These are phyloP conservation scores for Mimosa pudica DNA, from an alignment of 306 rosid genomes.

Conservation along the genomic window DNA sequence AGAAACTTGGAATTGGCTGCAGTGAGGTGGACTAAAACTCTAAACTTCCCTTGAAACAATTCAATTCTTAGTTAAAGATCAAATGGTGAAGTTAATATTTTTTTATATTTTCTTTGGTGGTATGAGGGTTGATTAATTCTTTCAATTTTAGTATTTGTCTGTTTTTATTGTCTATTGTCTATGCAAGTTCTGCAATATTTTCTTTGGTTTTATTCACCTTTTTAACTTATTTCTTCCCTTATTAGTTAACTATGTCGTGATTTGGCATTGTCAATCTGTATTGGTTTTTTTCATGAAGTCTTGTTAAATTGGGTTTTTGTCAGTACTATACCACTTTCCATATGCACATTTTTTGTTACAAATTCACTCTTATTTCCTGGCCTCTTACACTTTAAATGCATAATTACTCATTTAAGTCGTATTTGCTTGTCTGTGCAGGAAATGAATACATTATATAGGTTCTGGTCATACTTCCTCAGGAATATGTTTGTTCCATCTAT, in stretches of 20 bases:
- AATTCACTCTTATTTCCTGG: conserved; percentile 20
- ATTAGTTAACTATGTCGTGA: conserved; percentile 9
- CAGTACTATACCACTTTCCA: not conserved
- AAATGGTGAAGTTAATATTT: conserved; percentile 9
- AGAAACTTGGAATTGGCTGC: conserved; percentile 96
- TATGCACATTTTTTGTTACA: conserved; percentile 9
- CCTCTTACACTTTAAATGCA: conserved; percentile 1
- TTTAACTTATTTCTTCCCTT: not conserved
- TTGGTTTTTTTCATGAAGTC: conserved; percentile 7
- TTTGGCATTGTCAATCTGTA: not conserved
- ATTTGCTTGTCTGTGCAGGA: conserved; percentile 60
- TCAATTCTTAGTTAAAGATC: conserved; percentile 18
- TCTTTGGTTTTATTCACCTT: conserved; percentile 4
- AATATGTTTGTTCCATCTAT: conserved; percentile 72
- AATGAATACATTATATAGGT: conserved; percentile 91
- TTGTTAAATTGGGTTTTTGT: conserved; percentile 5
- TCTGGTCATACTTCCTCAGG: conserved; percentile 92
- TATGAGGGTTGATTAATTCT: conserved; percentile 6
- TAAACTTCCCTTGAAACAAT: conserved; percentile 22
- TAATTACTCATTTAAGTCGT: conserved; percentile 18
- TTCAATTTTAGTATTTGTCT: conserved; percentile 21
- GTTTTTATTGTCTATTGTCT: not conserved
- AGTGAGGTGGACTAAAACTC: conserved; percentile 76
- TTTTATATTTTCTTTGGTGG: conserved; percentile 24
- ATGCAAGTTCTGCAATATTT: conserved; percentile 2